Evolutionary conservation across 83 land plant genomes (phyloP), one percentile per base, ranked within the genome.

Genomic region (Diphasiastrum complanatum): DNA sequence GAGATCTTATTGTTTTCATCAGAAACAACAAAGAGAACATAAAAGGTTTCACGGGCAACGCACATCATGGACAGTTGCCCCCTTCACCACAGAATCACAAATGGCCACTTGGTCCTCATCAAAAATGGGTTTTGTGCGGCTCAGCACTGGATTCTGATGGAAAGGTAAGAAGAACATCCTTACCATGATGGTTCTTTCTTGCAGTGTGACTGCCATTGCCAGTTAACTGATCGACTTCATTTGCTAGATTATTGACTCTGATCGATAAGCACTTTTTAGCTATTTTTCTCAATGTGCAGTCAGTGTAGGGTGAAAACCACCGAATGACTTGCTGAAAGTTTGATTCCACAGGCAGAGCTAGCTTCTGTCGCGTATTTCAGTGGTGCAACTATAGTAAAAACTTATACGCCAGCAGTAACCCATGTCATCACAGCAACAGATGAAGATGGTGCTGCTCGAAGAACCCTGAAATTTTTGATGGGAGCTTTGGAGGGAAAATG

Each of bases 361-460:
- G 69, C 56, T 6, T 60, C 75, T 23, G 81, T 88, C 73, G 82
- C 61, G 10, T 69, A 10, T 4, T 59, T 67, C 20, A 58, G 48
- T 60, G 84, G 91, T 34, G 75, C 61, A n/a, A 48, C 57, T 26
- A 51, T 80, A 29, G n/a, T 59, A 5, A 80, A 80, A 46, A 25
- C 31, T 12, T 89, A 82, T 82, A 69, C 64, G 19, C 68, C 77
- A 34, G 43, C 68, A 26, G 84, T 89, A 4, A 89, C 90, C 14
- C 90, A 89, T 75, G 75, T 89, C 0, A 74, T 89, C 69, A 79
- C 84, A 38, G 67, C 84, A 22, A 80, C 87, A 19, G 77, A 89
- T 76, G 77, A 34, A 28, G 51, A 46, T 58, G 95, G 95, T 54
- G 84, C 82, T 41, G 84, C 80, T 52, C 60, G 64, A 41, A 83